Percentiles rank a stretch among this genome's conserved stretches.
These are phyloP conservation scores for Colletotrichum sp. DNA, from an alignment of 2,329 filamentous ascomycete species.

Conservation along the genomic window DNA sequence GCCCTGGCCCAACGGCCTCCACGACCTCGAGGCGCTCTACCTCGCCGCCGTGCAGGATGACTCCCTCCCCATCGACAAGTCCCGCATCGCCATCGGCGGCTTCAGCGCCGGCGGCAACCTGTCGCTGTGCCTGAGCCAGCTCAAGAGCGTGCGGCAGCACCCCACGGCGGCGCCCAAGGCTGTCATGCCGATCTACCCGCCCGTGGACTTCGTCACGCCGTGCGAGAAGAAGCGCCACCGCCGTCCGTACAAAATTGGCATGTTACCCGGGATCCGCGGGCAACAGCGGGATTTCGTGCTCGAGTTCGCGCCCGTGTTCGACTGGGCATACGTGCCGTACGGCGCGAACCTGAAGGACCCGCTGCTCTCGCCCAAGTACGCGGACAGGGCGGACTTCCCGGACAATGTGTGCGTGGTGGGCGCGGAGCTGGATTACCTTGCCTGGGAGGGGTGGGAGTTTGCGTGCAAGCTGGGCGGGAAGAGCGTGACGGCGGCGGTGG, in stretches of 20 bases:
- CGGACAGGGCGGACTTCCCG: constrained; percentile 33
- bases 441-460: constrained; percentile 23
- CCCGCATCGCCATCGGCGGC: constrained; percentile 46
- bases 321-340: constrained; percentile 37
- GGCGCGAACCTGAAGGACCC: constrained; percentile 36
- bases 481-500: not conserved
- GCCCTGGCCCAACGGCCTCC: constrained; percentile 47
- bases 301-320: constrained; percentile 29
- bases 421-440: constrained; percentile 41
- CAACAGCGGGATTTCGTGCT: constrained; percentile 18
- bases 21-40: constrained; percentile 51
- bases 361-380: constrained; percentile 38
- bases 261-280: constrained; percentile 22
- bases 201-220: constrained; percentile 36
- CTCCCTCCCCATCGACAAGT: constrained; percentile 49
- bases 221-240: constrained; percentile 26
- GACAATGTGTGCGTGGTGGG: constrained; percentile 39
- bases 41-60: constrained; percentile 45
- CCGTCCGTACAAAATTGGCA: constrained; percentile 29
- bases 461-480: constrained; percentile 24
- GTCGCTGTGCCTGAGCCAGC: constrained; percentile 43
- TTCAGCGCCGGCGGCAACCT: constrained; percentile 60
- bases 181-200: constrained; percentile 47
- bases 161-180: constrained; percentile 29
- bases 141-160: constrained; percentile 36